Base-by-base conservation (phyloP, 306 rosid species). In the Glycyrrhiza uralensis region DNA sequence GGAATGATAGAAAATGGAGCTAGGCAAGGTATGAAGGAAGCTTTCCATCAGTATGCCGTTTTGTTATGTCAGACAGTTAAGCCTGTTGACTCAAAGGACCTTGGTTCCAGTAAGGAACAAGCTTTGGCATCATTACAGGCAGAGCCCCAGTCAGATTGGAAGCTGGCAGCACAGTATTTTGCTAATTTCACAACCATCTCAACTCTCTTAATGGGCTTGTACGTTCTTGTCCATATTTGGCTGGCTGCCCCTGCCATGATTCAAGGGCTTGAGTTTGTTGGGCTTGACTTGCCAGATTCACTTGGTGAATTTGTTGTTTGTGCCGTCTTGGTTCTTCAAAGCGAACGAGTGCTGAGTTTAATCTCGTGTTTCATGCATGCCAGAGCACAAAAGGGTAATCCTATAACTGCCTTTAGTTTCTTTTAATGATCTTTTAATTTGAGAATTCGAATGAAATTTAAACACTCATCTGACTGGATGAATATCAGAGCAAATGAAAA, bases 1-100 rank as follows among this genome's bases (percentile, higher is more conserved):
- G 97, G 96, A 76, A 83, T 89, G 93, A 92, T 92, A 71, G 97
- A 92, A 86, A 81, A 72, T 57, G 97, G 97, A 54, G 91, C 96
- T 20, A 81, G 92, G 1, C 96, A 87, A 84, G 96, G 97, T 59
- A 76, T 92, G 75, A 92, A 85, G 89, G 96, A 92, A 6, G 87
- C 87, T 82, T 92, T 78, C 72, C 88, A 83, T 36, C 92, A 89
- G 66, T 92, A 66, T 80, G 84, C 92, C 2, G 57, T 33, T 58
- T 69, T 87, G 76, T 76, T 92, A 76, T 89, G 89, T 70, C 87
- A 84, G 71, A 83, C 41, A 36, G 76, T 87, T 35, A 87, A 79
- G 35, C 96, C 86, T 49, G 96, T 85, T 62, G 96, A 84, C 68
- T 81, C 90, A 14, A 86, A 83, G 68, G 92, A 81, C 75, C 84